phyloP scores from a whole-genome alignment of 805 yeast genomes.

The Hanseniaspora lindneri region DNA sequence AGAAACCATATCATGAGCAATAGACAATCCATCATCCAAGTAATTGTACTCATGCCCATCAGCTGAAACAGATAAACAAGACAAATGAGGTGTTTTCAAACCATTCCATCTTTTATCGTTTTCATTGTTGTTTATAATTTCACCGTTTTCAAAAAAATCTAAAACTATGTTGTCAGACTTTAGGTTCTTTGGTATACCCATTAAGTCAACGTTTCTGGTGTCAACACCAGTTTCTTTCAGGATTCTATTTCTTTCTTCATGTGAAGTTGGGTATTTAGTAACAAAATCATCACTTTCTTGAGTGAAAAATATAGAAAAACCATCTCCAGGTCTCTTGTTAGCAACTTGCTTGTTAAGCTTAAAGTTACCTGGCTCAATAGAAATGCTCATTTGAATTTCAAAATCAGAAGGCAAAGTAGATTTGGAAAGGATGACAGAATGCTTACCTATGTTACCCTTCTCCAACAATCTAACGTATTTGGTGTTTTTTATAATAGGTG shows the following conservation, averaged over 20 bases:
- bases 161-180: conserved; percentile 15
- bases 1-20: conserved; percentile 16
- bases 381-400: conserved; percentile 15
- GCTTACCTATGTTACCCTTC: conserved; percentile 15
- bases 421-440: conserved; percentile 14
- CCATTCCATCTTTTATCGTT: conserved; percentile 13
- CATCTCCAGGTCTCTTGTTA: conserved; percentile 16
- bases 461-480: conserved; percentile 12
- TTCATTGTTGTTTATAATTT: conserved; percentile 8
- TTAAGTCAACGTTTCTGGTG: conserved; percentile 16
- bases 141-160: conserved; percentile 16
- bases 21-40: conserved; percentile 14
- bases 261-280: conserved; percentile 13
- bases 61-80: conserved; percentile 11
- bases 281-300: conserved; percentile 9
- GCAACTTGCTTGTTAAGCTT: conserved; percentile 13
- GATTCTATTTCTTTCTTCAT: conserved; percentile 12
- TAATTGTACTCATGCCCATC: conserved; percentile 15
- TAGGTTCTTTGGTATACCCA: conserved; percentile 17
- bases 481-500: conserved; percentile 16
- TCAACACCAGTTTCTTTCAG: conserved; percentile 14
- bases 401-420: conserved; percentile 13
- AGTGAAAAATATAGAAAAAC: conserved; percentile 15
- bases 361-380: conserved; percentile 15
- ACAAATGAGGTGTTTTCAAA: conserved; percentile 13